Evolutionary conservation across 108 stramenopile species (phyloP).

Genomic region (Skeletonema menzelii): DNA sequence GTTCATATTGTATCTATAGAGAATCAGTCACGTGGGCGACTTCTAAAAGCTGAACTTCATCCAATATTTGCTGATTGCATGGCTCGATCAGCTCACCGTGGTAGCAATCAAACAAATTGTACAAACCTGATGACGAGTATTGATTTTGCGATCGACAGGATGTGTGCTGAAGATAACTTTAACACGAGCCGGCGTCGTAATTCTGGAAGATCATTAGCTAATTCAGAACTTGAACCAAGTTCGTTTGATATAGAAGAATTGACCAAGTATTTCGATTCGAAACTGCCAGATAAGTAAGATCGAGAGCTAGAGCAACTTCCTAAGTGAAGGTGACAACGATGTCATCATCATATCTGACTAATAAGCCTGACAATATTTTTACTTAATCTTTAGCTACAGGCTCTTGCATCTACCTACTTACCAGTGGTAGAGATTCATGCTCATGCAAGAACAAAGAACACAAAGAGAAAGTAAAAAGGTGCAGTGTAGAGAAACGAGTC

Average conservation of each 20-base stretch:
- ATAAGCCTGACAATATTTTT: neutral
- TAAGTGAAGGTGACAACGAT: neutral
- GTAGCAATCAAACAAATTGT: neutral
- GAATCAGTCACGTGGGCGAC: neutral
- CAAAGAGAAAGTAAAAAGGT: conserved; percentile 1
- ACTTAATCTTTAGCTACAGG: neutral
- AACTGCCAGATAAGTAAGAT: neutral
- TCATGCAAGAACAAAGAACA: neutral
- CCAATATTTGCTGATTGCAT: neutral
- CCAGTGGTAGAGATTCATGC: neutral
- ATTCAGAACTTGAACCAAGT: conserved; percentile 5
- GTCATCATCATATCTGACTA: neutral
- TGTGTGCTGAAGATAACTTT: conserved; percentile 1
- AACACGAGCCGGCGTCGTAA: conserved; percentile 1
- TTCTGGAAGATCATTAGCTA: conserved; percentile 9
- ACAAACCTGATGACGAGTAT: neutral
- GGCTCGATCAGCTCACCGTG: conserved; percentile 1
- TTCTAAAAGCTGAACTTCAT: neutral
- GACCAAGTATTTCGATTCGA: conserved; percentile 4
- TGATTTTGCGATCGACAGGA: neutral
- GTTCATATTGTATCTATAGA: conserved; percentile 35
- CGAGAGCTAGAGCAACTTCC: neutral
- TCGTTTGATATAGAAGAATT: conserved; percentile 3
- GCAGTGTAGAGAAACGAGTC: neutral
- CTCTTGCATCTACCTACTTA: neutral